A percentile compares a stretch with the other conserved stretches of the same genome.
Evolutionary conservation across 768 basidiomycete species (phyloP).

Genomic region (Macrolepiota albuminosa): DNA sequence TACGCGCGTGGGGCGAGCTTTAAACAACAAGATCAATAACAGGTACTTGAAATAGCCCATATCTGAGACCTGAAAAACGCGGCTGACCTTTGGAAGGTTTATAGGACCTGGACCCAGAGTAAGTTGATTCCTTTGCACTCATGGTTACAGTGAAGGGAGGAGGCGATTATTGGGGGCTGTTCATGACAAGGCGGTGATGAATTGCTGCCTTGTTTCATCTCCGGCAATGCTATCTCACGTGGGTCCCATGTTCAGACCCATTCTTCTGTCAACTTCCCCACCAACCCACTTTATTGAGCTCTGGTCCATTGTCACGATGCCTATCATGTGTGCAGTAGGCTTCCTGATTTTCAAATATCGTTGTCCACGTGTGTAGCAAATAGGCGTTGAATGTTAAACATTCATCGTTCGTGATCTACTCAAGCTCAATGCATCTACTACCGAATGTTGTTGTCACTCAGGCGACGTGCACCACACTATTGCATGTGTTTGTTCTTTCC

Average conservation of each 20-base stretch:
- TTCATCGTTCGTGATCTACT: not conserved
- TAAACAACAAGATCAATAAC: slow-evolving; percentile 7
- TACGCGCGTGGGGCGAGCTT: slow-evolving; percentile 8
- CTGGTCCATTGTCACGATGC: not conserved
- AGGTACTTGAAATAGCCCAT: slow-evolving; percentile 5
- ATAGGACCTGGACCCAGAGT: slow-evolving; percentile 11
- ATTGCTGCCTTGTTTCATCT: slow-evolving; percentile 13
- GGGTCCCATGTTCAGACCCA: not conserved
- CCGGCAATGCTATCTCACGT: slow-evolving; percentile 8
- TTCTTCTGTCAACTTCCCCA: not conserved
- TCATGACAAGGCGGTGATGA: slow-evolving; percentile 7
- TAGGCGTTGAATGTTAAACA: not conserved
- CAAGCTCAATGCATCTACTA: not conserved
- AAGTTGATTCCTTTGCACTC: slow-evolving; percentile 10
- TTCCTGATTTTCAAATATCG: not conserved
- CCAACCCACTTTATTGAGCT: not conserved
- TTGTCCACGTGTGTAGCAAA: not conserved
- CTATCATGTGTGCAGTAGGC: not conserved
- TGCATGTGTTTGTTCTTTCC: not conserved
- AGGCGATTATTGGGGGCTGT: not conserved
- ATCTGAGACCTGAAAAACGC: not conserved
- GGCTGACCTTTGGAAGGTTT: slow-evolving; percentile 8
- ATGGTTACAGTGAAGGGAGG: slow-evolving; percentile 7
- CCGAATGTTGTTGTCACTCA: not conserved
- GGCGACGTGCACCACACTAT: not conserved